phyloP scores from a whole-genome alignment of 2,329 filamentous ascomycete genomes.

The Aureobasidium leucospermi region DNA sequence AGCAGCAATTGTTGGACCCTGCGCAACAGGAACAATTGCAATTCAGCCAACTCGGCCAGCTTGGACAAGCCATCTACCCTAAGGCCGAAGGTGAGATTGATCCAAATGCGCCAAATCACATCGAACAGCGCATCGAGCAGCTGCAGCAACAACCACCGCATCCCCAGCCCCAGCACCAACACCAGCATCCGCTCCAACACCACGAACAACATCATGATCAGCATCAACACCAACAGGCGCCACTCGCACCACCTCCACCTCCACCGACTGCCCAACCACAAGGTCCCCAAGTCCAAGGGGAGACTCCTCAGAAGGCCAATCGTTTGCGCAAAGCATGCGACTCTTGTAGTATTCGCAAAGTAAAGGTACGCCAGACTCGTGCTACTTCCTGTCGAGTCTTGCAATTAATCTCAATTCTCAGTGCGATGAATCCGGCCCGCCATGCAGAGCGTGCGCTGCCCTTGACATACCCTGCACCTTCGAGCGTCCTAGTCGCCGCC shows the following conservation, averaged over 20 bases:
- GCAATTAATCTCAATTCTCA: conserved; percentile 23
- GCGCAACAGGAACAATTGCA: conserved; percentile 27
- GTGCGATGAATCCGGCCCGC: conserved; percentile 60
- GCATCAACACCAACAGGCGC: conserved; percentile 24
- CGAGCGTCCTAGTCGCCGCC: conserved; percentile 53
- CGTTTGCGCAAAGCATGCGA: conserved; percentile 34
- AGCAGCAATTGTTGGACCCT: conserved; percentile 27
- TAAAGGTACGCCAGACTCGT: conserved; percentile 26
- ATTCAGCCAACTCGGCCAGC: conserved; percentile 25
- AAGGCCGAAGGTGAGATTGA: conserved; percentile 25
- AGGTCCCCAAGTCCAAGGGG: conserved; percentile 8
- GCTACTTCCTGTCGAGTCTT: neutral
- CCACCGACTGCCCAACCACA: conserved; percentile 15
- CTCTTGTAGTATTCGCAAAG: conserved; percentile 33
- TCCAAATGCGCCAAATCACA: conserved; percentile 19
- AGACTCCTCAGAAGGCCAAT: conserved; percentile 25
- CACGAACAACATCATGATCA: conserved; percentile 21
- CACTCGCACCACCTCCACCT: conserved; percentile 10
- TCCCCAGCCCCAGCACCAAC: conserved; percentile 19
- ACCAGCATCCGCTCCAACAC: conserved; percentile 22
- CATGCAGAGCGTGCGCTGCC: conserved; percentile 57
- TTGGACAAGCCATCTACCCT: conserved; percentile 25
- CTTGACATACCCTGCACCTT: conserved; percentile 63
- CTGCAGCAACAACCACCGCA: conserved; percentile 27
- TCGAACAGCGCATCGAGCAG: conserved; percentile 24